Conservation (phyloP, 179 eudicot species). For the Corrigiola litoralis region DNA sequence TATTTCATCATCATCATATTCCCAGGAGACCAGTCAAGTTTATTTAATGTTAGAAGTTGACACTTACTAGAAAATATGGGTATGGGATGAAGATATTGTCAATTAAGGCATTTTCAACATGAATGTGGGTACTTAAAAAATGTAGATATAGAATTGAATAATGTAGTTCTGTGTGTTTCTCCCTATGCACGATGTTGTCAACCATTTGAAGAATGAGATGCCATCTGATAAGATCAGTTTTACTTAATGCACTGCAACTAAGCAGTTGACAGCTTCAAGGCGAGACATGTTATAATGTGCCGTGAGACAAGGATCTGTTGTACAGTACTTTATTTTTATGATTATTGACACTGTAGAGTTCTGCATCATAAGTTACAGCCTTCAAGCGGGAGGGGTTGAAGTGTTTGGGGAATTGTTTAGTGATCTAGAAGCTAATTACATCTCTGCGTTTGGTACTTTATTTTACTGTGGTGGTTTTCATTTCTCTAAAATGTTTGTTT, state of each 20-base stretch:
- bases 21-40: neutral
- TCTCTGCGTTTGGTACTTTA: neutral
- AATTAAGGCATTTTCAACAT: neutral
- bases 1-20: neutral
- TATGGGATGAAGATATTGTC: neutral
- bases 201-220: neutral
- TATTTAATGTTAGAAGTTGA: neutral
- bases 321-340: neutral
- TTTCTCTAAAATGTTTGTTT: too few relatives aligned
- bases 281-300: neutral
- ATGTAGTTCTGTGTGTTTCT: neutral
- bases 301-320: slow-evolving; percentile 1
- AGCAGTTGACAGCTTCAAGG: neutral
- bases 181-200: slow-evolving; percentile 5
- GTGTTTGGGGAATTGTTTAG: neutral
- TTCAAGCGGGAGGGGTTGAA: neutral
- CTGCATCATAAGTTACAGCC: neutral
- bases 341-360: slow-evolving; percentile 1
- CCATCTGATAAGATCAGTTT: neutral
- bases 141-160: neutral
- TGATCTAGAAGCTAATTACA: neutral
- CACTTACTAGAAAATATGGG: neutral
- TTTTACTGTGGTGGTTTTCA: neutral
- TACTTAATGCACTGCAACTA: neutral
- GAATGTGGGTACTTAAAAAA: too few relatives aligned